Evolutionary conservation across 2,329 filamentous ascomycete species (phyloP), one percentile per base, ranked within the genome.

Genomic region (Fusarium nelsonii): DNA sequence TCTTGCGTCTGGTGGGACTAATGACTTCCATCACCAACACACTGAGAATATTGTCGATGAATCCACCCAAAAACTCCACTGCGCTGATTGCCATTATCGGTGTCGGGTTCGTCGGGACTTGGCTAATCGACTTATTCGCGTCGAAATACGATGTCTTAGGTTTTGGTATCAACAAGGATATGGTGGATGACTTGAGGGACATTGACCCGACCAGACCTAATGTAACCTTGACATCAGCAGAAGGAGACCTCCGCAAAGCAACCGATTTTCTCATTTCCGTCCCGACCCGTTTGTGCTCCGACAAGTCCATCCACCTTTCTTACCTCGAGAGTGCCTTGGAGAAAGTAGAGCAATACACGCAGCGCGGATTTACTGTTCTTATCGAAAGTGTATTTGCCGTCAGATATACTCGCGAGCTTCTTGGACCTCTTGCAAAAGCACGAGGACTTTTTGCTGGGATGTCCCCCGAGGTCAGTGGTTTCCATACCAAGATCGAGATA

Each of bases 341-440:
- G 3, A 41, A 40, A 34, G 53, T 57, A 8, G n/a, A n/a, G 6
- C 8, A 28, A 5, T 6, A 51, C 15, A 44, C 53, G 0, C 20
- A 37, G 6, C 34, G 28, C 14, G 28, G 45, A 5, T 57, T 45
- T 6, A 51, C 45, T 20, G 3, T 57, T 20, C 34, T 51, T 3
- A 51, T 57, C 16, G 34, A 57, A 32, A 57, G 45, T 28, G 51
- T 44, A 16, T 44, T 51, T 20, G 45, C 53, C 4, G 53, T 57
- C 15, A 44, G 53, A 3, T 36, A 51, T 28, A 57, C 34, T 11
- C 34, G 53, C 9, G 12, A 51, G 20, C 49, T 51, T 14, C 18
- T 51, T 10, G 44, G 45, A 8, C 53, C 45, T 12, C 14, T 57
- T 7, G 53, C 45, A 11, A 57, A 6, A 10, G 30, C 26, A 34